phyloP scores from a whole-genome alignment of 768 basidiomycete genomes.

The Rhodosporidiobolus odoratus region DNA sequence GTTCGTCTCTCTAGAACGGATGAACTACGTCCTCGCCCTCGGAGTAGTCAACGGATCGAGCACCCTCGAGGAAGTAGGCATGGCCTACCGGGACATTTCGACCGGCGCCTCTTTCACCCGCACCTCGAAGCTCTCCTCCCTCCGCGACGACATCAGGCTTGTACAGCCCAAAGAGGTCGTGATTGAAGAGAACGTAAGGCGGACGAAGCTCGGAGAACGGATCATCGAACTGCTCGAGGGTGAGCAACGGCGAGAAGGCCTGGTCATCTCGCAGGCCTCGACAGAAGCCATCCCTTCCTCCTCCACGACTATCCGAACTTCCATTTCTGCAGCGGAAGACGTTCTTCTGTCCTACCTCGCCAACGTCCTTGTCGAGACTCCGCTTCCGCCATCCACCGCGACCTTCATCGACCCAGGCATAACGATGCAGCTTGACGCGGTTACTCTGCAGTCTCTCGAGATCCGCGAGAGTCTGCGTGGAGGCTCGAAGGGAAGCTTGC shows the following conservation, averaged over 20 bases:
- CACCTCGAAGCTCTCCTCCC: conserved; percentile 51
- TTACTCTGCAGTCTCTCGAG: conserved; percentile 83
- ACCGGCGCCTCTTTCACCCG: conserved; percentile 90
- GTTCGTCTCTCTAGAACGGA: conserved; percentile 37
- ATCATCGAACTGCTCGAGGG: conserved; percentile 16
- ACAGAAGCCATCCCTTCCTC: conserved; percentile 21
- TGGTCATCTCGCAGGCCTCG: conserved; percentile 18
- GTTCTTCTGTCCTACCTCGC: conserved; percentile 32
- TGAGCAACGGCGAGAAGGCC: conserved; percentile 21
- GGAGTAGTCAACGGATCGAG: conserved; percentile 21
- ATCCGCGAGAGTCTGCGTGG: conserved; percentile 69
- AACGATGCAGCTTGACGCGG: conserved; percentile 84
- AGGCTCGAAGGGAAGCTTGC: conserved; percentile 65
- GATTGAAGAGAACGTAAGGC: conserved; percentile 4
- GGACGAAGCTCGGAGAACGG: not conserved
- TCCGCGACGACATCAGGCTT: conserved; percentile 76
- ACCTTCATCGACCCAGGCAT: conserved; percentile 56
- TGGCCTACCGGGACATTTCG: conserved; percentile 93
- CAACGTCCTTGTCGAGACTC: conserved; percentile 12
- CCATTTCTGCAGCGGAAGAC: conserved; percentile 17
- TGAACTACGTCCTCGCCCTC: conserved; percentile 30
- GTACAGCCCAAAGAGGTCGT: conserved; percentile 79
- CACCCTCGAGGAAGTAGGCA: conserved; percentile 48
- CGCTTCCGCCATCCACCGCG: conserved; percentile 41
- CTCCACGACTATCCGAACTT: not conserved